Evolutionary conservation across 2,329 filamentous ascomycete species (phyloP), one percentile per base, ranked within the genome.

Genomic region (Metarhizium guizhouense): DNA sequence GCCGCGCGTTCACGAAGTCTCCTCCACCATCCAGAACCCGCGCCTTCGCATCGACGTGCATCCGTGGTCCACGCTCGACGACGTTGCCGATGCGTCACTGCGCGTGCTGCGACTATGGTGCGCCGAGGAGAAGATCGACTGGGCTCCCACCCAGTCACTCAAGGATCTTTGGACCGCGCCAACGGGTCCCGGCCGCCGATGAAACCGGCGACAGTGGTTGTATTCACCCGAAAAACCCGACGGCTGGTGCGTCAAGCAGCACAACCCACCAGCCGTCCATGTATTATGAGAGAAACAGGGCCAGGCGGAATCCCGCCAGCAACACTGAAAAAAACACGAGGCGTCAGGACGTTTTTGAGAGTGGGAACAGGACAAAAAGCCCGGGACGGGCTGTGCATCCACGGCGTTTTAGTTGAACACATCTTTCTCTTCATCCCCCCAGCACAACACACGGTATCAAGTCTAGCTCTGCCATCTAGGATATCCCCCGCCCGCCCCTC

Each of bases 21-120:
- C 66, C 25, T 58, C 65, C 2, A 59, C 60, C 36, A 67, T 73
- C 13, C 63, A 66, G 5, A 65, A 64, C 53, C 54, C 66, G 2
- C 53, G 59, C 14, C 56, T 69, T 29, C 71, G 63, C 47, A 67
- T 68, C 29, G 63, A 67, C 20, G 63, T 74, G 18, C 60, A 63
- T 1, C 72, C 73, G 0, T 78, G 76, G 75, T 72, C 71, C 8
- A 68, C 67, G 3, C 65, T 78, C 10, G 74, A 79, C 55, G 76
- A 78, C 14, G 68, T 73, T 6, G 72, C 73, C 13, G 62, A 66
- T 7, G 64, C 66, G 5, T 68, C 70, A 13, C 60, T 80, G 55
- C 66, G 64, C 6, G 64, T 77, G 4, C 64, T 80, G 59, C 68
- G 67, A 3, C 64, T 68, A 29, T 80, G 76, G 74, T 74, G 72